Evolutionary conservation across 371 early-diverging fungal species (phyloP).

Genomic region (Mortierella sp.): DNA sequence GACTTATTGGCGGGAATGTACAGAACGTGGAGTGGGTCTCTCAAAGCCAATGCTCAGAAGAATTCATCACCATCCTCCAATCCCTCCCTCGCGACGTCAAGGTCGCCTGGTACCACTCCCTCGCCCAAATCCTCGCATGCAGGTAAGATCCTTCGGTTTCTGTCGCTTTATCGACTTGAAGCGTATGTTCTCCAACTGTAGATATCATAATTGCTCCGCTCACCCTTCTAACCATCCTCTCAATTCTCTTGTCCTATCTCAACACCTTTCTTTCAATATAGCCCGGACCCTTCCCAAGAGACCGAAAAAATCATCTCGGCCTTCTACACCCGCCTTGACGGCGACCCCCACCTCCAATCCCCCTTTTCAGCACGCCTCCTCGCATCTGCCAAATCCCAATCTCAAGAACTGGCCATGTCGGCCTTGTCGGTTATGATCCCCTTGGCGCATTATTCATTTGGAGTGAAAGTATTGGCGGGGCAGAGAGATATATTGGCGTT

Average conservation of each 20-base stretch:
- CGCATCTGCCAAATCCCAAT: conserved; percentile 42
- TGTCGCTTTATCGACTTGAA: no score
- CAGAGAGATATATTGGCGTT: conserved; percentile 32
- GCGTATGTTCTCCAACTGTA: no score
- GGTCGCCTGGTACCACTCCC: conserved; percentile 49
- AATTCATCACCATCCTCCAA: conserved; percentile 15
- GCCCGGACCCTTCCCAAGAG: conserved; percentile 26
- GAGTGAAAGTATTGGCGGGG: conserved; percentile 29
- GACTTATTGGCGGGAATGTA: conserved; percentile 49
- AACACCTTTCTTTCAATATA: background rate
- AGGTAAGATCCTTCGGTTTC: no score
- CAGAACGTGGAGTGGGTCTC: conserved; percentile 42
- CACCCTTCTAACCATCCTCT: background rate
- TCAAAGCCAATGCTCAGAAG: conserved; percentile 27
- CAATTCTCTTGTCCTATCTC: background rate
- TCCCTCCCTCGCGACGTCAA: conserved; percentile 31
- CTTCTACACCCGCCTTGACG: conserved; percentile 32
- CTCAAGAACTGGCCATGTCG: conserved; percentile 35
- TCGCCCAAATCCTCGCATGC: conserved; percentile 50
- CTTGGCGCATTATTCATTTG: conserved; percentile 35
- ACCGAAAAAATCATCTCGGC: conserved; percentile 7
- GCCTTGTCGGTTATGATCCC: conserved; percentile 44
- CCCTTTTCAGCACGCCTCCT: conserved; percentile 33
- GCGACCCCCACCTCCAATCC: conserved; percentile 29
- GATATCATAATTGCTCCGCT: no score